Percentiles rank a stretch among this genome's conserved stretches.
phyloP scores from a whole-genome alignment of 345 rosid genomes.

The Corchorus olitorius region DNA sequence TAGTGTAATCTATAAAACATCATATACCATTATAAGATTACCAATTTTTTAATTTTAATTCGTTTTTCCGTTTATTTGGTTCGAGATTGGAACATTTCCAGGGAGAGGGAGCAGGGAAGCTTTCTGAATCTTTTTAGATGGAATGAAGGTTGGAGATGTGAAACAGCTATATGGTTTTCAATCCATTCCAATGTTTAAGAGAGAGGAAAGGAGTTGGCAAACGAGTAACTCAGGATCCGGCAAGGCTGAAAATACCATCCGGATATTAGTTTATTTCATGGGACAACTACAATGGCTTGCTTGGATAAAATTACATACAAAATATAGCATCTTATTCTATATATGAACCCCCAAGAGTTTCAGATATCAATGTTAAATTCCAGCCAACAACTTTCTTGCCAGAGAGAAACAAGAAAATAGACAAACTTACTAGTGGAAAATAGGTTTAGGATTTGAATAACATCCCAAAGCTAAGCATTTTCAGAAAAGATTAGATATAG shows the following conservation, averaged over 20 bases:
- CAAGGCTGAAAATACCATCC: background rate
- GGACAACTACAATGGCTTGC: no score
- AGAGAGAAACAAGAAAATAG: background rate
- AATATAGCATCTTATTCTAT: background rate
- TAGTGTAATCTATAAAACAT: no score
- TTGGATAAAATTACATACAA: no score
- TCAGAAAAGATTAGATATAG: background rate
- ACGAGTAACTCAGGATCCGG: background rate
- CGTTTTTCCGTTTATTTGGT: no score
- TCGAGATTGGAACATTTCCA: background rate
- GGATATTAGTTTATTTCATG: background rate
- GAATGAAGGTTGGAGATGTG: no score
- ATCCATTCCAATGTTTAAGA: no score
- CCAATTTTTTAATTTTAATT: background rate
- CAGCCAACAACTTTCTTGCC: background rate
- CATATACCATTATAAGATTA: background rate
- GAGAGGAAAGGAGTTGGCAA: no score
- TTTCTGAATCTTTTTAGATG: no score
- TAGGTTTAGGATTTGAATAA: background rate
- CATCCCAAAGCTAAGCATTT: background rate
- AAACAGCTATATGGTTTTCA: no score
- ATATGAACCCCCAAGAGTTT: background rate
- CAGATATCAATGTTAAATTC: background rate
- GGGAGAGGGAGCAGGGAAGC: background rate
- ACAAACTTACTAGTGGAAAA: constrained; percentile 2